Conservation (phyloP, 2,329 filamentous ascomycete genomes). For the Colletotrichum graminicola region DNA sequence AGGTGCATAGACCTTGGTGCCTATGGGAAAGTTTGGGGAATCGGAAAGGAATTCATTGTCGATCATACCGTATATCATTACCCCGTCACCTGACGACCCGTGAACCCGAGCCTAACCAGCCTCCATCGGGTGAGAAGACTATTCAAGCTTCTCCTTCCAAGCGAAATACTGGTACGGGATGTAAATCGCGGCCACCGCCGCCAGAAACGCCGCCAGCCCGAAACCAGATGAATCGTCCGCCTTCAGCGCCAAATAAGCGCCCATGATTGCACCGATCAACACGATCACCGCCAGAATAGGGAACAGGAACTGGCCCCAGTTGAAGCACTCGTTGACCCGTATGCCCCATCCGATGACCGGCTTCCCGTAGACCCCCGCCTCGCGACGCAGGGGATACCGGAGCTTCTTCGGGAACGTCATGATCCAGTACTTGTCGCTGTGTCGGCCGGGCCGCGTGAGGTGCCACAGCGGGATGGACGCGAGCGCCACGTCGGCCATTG, state of each 20-base stretch:
- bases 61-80: background rate
- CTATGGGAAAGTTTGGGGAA: background rate
- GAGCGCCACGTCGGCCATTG: constrained; percentile 12
- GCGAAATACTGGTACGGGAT: constrained; percentile 20
- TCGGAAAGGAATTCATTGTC: background rate
- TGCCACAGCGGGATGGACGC: constrained; percentile 16
- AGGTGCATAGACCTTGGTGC: too few relatives aligned
- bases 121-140: background rate
- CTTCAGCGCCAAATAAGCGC: background rate
- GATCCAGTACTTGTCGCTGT: constrained; percentile 26
- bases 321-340: background rate
- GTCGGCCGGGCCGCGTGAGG: background rate
- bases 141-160: constrained; percentile 25
- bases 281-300: background rate
- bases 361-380: background rate
- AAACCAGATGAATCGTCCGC: constrained; percentile 4
- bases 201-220: constrained; percentile 14
- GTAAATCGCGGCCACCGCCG: constrained; percentile 17
- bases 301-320: constrained; percentile 1
- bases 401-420: constrained; percentile 26
- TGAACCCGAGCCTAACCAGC: background rate
- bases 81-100: background rate
- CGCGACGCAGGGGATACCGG: background rate
- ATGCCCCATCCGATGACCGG: constrained; percentile 13
- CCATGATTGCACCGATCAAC: background rate